Conservation (phyloP, 225 moss, liverwort and hornwort species). For the Pseudoscleropodium purum region DNA sequence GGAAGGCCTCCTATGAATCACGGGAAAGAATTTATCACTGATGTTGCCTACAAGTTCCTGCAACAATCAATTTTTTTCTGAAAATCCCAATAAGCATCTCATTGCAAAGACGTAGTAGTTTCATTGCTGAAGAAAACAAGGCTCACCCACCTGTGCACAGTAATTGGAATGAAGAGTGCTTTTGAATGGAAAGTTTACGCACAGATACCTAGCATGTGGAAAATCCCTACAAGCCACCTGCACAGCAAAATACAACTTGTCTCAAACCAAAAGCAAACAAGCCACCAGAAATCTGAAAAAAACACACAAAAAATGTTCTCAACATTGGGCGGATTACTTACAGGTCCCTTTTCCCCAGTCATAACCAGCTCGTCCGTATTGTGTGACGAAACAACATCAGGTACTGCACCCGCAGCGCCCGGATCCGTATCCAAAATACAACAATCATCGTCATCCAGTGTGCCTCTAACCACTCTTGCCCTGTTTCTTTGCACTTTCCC, state of each 20-base stretch:
- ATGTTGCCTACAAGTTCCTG: neutral
- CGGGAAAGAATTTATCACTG: neutral
- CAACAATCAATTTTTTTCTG: neutral
- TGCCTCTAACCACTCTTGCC: neutral
- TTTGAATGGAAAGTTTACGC: slow-evolving; percentile 59
- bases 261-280: neutral
- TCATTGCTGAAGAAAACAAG: neutral
- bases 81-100: neutral
- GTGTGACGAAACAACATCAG: neutral
- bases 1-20: neutral
- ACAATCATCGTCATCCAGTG: slow-evolving; percentile 33
- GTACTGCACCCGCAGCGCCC: neutral
- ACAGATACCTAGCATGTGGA: slow-evolving; percentile 57
- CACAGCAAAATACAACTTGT: neutral
- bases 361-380: slow-evolving; percentile 61
- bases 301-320: neutral
- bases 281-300: neutral
- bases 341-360: slow-evolving; percentile 56
- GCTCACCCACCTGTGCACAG: slow-evolving; percentile 48
- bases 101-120: neutral
- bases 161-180: slow-evolving; percentile 28
- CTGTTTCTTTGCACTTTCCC: slow-evolving; percentile 10
- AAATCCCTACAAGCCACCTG: slow-evolving; percentile 80
- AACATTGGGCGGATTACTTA: neutral
- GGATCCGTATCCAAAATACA: slow-evolving; percentile 37